These are phyloP conservation scores for Zasmidium angulare DNA, from an alignment of 2,329 filamentous ascomycete species.

Conservation along the genomic window DNA sequence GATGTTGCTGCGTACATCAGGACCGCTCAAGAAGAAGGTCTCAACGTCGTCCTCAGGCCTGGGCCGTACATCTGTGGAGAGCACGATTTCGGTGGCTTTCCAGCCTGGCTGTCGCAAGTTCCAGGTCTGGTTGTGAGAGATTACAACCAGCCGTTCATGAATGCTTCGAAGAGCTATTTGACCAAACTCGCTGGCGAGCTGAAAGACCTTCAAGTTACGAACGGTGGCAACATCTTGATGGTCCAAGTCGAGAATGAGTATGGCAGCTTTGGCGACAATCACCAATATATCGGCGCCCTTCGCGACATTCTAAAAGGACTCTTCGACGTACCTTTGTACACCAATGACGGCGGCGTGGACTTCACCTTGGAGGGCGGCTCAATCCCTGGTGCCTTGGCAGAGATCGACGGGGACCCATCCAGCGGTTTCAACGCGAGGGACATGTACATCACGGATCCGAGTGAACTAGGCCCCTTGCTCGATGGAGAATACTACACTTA, in stretches of 20 bases:
- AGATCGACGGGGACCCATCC: constrained; percentile 47
- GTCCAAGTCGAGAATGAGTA: constrained; percentile 55
- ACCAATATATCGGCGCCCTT: constrained; percentile 45
- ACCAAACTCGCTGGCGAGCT: constrained; percentile 41
- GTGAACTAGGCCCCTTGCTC: constrained; percentile 46
- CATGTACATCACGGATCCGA: constrained; percentile 45
- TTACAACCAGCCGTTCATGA: constrained; percentile 43
- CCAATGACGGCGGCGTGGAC: constrained; percentile 51
- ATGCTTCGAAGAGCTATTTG: constrained; percentile 41
- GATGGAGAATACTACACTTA: constrained; percentile 53
- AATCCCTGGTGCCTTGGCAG: constrained; percentile 47
- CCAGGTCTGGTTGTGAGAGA: constrained; percentile 44
- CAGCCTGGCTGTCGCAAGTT: constrained; percentile 46
- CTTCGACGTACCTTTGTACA: constrained; percentile 50
- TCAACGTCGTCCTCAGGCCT: constrained; percentile 49
- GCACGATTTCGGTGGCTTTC: constrained; percentile 52
- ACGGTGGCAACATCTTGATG: constrained; percentile 52
- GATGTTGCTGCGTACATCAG: constrained; percentile 52
- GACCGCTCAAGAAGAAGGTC: constrained; percentile 48
- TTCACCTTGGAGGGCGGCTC: constrained; percentile 46
- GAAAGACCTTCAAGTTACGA: constrained; percentile 38
- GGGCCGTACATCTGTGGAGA: constrained; percentile 54
- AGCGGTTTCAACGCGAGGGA: constrained; percentile 45
- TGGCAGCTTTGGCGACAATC: constrained; percentile 49
- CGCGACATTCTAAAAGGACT: constrained; percentile 43